phyloP scores from a whole-genome alignment of 345 rosid genomes.

The Citrus inodora region DNA sequence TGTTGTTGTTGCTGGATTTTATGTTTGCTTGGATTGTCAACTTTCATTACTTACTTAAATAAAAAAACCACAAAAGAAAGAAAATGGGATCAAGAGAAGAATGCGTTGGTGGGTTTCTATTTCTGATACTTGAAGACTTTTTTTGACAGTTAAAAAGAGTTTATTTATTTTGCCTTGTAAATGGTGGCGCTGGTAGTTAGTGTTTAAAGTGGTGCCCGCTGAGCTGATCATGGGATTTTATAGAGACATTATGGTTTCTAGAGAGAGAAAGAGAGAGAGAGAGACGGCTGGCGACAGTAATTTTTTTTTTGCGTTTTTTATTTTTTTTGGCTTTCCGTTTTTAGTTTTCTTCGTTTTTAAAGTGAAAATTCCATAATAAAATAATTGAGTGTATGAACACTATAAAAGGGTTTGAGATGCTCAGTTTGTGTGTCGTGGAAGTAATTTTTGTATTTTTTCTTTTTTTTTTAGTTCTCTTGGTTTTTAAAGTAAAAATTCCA shows the following conservation, averaged over 20 bases:
- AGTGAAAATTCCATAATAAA: too few species aligned
- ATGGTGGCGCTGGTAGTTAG: conserved; percentile 10
- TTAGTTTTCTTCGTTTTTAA: too few species aligned
- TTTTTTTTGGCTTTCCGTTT: too few species aligned
- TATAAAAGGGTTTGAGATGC: too few species aligned
- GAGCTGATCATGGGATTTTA: conserved; percentile 9
- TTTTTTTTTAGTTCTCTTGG: too few species aligned
- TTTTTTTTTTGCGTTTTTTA: too few species aligned
- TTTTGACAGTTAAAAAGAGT: conserved; percentile 7
- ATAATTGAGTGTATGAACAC: too few species aligned
- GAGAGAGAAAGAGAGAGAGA: background rate
- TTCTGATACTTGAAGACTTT: conserved; percentile 1
- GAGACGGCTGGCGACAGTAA: background rate
- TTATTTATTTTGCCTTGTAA: background rate
- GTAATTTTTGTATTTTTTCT: too few species aligned
- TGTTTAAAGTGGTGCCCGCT: background rate
- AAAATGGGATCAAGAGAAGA: conserved; percentile 14
- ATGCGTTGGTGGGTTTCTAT: conserved; percentile 9
- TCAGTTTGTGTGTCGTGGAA: too few species aligned
- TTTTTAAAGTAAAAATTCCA: too few species aligned
- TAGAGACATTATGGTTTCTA: background rate
- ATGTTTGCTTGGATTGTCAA: background rate
- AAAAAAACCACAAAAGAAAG: too few species aligned
- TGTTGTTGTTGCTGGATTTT: background rate
- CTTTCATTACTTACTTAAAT: conserved; percentile 14